A percentile compares a stretch with the other conserved stretches of the same genome.
Conservation (phyloP, 2,329 filamentous ascomycete genomes). For the Fonsecaea pedrosoi region DNA sequence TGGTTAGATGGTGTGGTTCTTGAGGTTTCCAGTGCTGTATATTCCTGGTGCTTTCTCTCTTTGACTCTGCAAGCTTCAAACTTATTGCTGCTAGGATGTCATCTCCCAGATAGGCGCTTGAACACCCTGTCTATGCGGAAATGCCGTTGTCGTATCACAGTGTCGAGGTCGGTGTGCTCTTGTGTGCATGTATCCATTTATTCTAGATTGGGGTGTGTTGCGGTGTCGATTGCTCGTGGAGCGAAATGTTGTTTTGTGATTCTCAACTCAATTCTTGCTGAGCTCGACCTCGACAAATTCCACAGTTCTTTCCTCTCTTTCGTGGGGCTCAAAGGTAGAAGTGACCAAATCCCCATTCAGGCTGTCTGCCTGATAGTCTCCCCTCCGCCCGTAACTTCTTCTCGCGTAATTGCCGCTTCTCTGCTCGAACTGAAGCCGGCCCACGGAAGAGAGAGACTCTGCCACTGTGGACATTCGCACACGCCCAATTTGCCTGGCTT, state of each 20-base stretch:
- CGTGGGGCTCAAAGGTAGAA: neutral
- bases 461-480: constrained; percentile 17
- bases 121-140: no score
- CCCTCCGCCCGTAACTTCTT: neutral
- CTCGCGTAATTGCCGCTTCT: neutral
- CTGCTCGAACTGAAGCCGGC: constrained; percentile 9
- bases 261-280: neutral
- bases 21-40: no score
- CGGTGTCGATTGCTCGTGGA: no score
- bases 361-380: neutral
- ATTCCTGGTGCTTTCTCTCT: no score
- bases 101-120: no score
- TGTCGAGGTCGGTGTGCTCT: no score
- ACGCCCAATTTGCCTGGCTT: constrained; percentile 31
- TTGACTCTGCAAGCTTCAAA: no score
- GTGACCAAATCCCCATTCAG: constrained; percentile 1
- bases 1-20: no score
- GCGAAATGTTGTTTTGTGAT: neutral
- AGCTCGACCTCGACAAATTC: neutral
- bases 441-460: constrained; percentile 23
- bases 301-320: neutral
- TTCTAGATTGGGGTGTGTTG: no score
- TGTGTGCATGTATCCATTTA: no score
- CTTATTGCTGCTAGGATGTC: no score
- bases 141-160: no score